Conservation (phyloP, 805 yeast genomes). For the Monosporozyma yasuniensis region DNA sequence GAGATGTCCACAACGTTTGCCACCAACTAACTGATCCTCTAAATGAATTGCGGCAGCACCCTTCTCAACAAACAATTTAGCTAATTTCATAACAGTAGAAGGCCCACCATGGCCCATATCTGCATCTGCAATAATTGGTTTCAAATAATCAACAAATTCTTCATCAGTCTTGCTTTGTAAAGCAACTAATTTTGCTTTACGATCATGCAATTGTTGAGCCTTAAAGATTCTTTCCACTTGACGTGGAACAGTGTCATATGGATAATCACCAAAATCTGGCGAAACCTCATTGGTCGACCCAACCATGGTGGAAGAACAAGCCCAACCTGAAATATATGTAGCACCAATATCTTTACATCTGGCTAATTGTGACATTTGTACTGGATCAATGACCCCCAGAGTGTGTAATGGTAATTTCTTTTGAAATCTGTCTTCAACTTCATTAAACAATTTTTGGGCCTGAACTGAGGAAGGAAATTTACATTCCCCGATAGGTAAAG, state of each 20-base stretch:
- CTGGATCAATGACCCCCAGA: slow-evolving; percentile 54
- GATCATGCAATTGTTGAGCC: slow-evolving; percentile 51
- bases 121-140: slow-evolving; percentile 59
- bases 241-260: slow-evolving; percentile 61
- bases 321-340: slow-evolving; percentile 55
- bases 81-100: slow-evolving; percentile 54
- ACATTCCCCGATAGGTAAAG: slow-evolving; percentile 28
- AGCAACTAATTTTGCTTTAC: slow-evolving; percentile 36
- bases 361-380: slow-evolving; percentile 50
- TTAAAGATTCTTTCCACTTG: slow-evolving; percentile 51
- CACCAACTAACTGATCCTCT: slow-evolving; percentile 58
- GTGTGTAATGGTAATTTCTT: slow-evolving; percentile 44
- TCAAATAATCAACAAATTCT: slow-evolving; percentile 38
- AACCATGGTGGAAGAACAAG: slow-evolving; percentile 46
- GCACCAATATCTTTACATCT: slow-evolving; percentile 40
- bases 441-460: slow-evolving; percentile 42
- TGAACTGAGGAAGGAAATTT: slow-evolving; percentile 43
- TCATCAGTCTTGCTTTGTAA: slow-evolving; percentile 16
- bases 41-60: slow-evolving; percentile 62
- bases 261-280: slow-evolving; percentile 63
- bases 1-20: slow-evolving; percentile 57
- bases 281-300: slow-evolving; percentile 51
- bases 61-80: slow-evolving; percentile 55
- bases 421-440: slow-evolving; percentile 34
- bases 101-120: slow-evolving; percentile 62